Evolutionary conservation across 148 eudicot species (phyloP).

Genomic region (Pouteria glomerata): DNA sequence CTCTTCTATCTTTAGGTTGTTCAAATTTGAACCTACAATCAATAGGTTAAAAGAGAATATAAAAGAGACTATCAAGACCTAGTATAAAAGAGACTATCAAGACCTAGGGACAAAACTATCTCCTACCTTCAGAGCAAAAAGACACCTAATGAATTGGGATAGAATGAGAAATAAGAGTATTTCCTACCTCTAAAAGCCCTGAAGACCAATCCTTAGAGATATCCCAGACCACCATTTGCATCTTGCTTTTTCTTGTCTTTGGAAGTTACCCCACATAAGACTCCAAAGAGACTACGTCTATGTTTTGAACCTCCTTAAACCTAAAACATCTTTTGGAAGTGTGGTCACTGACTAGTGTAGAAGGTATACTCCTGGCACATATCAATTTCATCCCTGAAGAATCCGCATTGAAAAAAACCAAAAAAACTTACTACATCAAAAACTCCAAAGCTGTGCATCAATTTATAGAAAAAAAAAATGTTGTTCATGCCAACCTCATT

Average conservation of each 20-base stretch:
- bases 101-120: neutral
- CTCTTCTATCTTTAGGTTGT: slow-evolving; percentile 57
- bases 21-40: slow-evolving; percentile 63
- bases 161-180: neutral
- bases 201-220: slow-evolving; percentile 59
- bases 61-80: too few relatives aligned
- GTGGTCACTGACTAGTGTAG: neutral
- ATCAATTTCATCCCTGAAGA: slow-evolving; percentile 6
- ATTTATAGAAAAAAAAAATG: neutral
- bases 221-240: slow-evolving; percentile 26
- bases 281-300: slow-evolving; percentile 68
- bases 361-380: neutral
- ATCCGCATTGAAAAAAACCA: neutral
- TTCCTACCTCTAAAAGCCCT: slow-evolving; percentile 80
- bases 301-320: slow-evolving; percentile 64
- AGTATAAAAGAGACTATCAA: too few relatives aligned
- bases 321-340: slow-evolving; percentile 41
- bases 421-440: slow-evolving; percentile 7
- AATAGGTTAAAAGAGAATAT: neutral
- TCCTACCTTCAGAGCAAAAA: neutral
- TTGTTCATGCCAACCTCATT: slow-evolving; percentile 4
- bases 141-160: neutral
- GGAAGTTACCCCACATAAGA: slow-evolving; percentile 34
- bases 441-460: neutral
- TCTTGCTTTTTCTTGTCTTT: slow-evolving; percentile 26